Evolutionary conservation across 495 filamentous ascomycete genomes (phyloP).

Genomic region (Neurospora sp.): DNA sequence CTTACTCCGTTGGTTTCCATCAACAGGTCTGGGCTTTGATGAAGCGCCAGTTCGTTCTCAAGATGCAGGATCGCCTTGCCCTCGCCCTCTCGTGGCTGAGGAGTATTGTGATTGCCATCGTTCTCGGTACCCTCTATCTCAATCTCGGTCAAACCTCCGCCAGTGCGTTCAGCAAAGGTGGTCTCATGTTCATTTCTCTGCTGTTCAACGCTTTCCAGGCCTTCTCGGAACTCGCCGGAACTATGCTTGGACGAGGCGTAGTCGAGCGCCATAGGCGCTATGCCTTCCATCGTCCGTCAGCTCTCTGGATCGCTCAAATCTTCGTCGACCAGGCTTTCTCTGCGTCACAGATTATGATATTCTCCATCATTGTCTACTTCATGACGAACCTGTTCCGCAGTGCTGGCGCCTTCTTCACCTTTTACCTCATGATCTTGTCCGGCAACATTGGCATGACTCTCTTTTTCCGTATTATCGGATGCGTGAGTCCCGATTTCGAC

Average conservation of each 20-base stretch:
- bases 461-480: slow-evolving; percentile 70
- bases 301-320: slow-evolving; percentile 72
- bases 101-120: slow-evolving; percentile 63
- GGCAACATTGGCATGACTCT: slow-evolving; percentile 71
- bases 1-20: slow-evolving; percentile 73
- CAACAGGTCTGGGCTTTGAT: slow-evolving; percentile 74
- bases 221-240: slow-evolving; percentile 59
- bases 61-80: slow-evolving; percentile 74
- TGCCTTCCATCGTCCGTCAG: slow-evolving; percentile 68
- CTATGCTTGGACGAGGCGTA: slow-evolving; percentile 64
- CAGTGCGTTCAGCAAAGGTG: slow-evolving; percentile 68
- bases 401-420: slow-evolving; percentile 72
- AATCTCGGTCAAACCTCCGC: slow-evolving; percentile 54
- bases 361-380: slow-evolving; percentile 71
- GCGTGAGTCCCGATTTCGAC: slow-evolving; percentile 73
- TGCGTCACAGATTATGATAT: slow-evolving; percentile 55
- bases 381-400: slow-evolving; percentile 58
- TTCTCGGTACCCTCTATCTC: slow-evolving; percentile 71
- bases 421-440: slow-evolving; percentile 57
- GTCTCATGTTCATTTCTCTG: slow-evolving; percentile 63
- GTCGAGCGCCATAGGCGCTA: slow-evolving; percentile 74
- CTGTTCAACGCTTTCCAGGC: slow-evolving; percentile 76
- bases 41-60: slow-evolving; percentile 73
- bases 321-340: slow-evolving; percentile 67
- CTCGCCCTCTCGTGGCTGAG: slow-evolving; percentile 69